phyloP scores from a whole-genome alignment of 2,329 filamentous ascomycete genomes.

The Lojkania enalia region DNA sequence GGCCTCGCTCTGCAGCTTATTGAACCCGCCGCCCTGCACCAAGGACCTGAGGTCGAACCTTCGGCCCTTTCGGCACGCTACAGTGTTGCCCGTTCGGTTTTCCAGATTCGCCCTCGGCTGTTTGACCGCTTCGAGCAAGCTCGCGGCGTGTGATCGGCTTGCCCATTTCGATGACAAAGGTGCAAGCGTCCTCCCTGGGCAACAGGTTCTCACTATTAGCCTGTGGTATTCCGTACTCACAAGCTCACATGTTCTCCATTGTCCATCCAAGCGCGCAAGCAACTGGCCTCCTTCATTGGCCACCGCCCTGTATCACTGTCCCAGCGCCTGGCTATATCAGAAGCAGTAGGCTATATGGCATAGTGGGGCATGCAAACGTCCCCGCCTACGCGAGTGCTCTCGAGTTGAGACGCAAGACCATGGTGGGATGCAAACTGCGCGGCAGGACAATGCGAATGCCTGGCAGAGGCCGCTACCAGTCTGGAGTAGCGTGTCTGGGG shows the following conservation, averaged over 20 bases:
- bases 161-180: not conserved
- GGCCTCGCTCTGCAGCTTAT: conserved; percentile 8
- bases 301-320: not conserved
- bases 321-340: not conserved
- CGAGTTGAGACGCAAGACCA: too few species aligned
- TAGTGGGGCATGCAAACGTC: too few species aligned
- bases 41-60: conserved; percentile 9
- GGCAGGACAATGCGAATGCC: too few species aligned
- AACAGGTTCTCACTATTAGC: too few species aligned
- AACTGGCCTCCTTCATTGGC: not conserved
- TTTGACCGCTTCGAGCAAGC: conserved; percentile 23
- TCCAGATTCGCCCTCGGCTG: conserved; percentile 30
- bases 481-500: not conserved
- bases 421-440: too few species aligned
- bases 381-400: too few species aligned
- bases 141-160: conserved; percentile 14
- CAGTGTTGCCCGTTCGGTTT: conserved; percentile 15
- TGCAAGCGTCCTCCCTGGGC: not conserved
- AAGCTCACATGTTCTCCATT: conserved; percentile 1
- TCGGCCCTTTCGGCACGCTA: conserved; percentile 36
- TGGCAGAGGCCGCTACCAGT: too few species aligned
- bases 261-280: not conserved
- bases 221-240: conserved; percentile 1
- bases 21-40: too few species aligned
- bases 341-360: too few species aligned